Evolutionary conservation across 345 rosid species (phyloP), one percentile per base, ranked within the genome.

Genomic region (Carallia brachiata): DNA sequence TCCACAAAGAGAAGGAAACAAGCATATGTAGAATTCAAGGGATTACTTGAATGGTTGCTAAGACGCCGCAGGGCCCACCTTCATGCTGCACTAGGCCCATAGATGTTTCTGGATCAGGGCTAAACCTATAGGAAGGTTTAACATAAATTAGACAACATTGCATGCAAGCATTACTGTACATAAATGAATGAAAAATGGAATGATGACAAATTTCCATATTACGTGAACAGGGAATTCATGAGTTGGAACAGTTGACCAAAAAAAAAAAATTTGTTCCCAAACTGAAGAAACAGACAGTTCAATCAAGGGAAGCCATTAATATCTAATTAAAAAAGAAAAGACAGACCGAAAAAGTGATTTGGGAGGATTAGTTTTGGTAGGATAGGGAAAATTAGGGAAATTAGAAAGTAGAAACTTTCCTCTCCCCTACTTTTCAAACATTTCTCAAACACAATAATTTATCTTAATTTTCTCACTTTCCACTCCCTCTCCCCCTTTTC

Each of bases 41-140:
- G 36, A 72, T 84, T 90, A 95, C 99, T 84, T 96, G 99, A 74
- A 96, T 69, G 64, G 99, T 84, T 66, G 99, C 99, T 83, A 96
- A 87, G 80, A 96, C 99, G 70, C 99, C 98, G 66, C 99, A 96
- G 61, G 98, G 99, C 67, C 99, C 99, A 75, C 99, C 99, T 89
- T 95, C 99, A 85, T 92, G 98, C 91, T 95, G 99, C 87, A 95
- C 99, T 72, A 95, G 83, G 62, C 99, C 99, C 89, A 90, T 89
- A 60, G 96, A 87, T 71, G 99, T 96, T 79, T 90, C 99, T 76
- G 91, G 92, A 86, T 92, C 97, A 79, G 83, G 79, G 83, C 98
- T 96, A 85, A 90, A 96, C 94, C 99, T 95, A 73, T 73, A 83
- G 72, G 69, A 68, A 77, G 36, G 61, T 70, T 68, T 70, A 31